phyloP scores from a whole-genome alignment of 1,284 basidiomycete species.

The Puccinia coronata region DNA sequence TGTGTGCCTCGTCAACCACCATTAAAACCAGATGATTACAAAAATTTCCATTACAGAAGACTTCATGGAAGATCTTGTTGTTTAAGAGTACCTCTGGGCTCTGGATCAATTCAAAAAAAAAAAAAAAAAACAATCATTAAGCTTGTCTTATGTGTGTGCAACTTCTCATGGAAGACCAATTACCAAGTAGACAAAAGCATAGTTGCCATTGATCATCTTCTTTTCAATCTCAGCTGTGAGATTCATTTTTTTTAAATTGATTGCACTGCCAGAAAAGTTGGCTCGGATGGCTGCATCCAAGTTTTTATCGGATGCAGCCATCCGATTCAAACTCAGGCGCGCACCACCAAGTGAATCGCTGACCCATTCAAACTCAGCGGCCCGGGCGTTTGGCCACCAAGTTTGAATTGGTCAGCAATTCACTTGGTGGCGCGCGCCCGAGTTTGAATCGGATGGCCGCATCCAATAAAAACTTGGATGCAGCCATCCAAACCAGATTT shows the following conservation, averaged over 20 bases:
- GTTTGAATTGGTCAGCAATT: too few species aligned
- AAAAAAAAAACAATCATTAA: not conserved
- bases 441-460: too few species aligned
- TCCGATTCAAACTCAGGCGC: too few species aligned
- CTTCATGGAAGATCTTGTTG: not conserved
- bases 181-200: not conserved
- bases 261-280: too few species aligned
- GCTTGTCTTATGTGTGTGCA: not conserved
- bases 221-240: not conserved
- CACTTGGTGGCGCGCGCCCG: too few species aligned
- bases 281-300: too few species aligned
- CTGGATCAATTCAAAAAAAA: not conserved
- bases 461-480: too few species aligned
- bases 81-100: conserved; percentile 4
- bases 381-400: too few species aligned
- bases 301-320: too few species aligned
- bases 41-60: not conserved
- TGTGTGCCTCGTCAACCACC: conserved; percentile 17
- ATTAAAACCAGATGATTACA: not conserved
- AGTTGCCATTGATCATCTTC: not conserved
- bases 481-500: too few species aligned
- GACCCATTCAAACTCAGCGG: too few species aligned
- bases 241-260: not conserved
- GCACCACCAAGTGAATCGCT: too few species aligned
- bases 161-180: not conserved